A percentile compares a stretch with the other conserved stretches of the same genome.
These are phyloP conservation scores for Astrothelium macrocarpum DNA, from an alignment of 495 filamentous ascomycete genomes.

Conservation along the genomic window DNA sequence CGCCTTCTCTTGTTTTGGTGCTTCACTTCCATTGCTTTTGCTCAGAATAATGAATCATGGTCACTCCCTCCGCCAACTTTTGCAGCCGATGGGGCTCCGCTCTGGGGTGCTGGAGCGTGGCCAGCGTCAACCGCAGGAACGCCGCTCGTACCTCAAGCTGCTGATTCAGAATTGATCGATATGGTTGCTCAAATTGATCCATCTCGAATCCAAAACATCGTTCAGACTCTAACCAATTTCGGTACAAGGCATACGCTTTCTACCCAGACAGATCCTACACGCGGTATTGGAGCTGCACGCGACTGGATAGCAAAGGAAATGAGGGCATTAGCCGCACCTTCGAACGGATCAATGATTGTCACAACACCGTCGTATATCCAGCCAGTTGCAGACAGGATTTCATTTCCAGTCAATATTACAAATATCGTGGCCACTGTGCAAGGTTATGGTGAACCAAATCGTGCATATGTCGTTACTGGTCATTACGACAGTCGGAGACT, in stretches of 20 bases:
- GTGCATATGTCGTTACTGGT: constrained; percentile 42
- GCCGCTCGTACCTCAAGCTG: constrained; percentile 36
- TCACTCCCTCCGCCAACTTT: not conserved
- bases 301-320: constrained; percentile 44
- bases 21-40: not conserved
- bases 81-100: not conserved
- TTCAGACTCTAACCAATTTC: constrained; percentile 41
- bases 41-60: not conserved
- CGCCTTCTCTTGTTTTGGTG: not conserved
- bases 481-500: constrained; percentile 44
- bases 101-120: constrained; percentile 22
- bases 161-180: constrained; percentile 35
- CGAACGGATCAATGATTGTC: constrained; percentile 37
- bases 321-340: constrained; percentile 27
- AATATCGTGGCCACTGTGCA: constrained; percentile 43
- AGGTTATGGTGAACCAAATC: constrained; percentile 38
- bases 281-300: constrained; percentile 46
- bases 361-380: constrained; percentile 39
- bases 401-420: constrained; percentile 38
- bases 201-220: constrained; percentile 35
- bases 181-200: constrained; percentile 37
- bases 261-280: constrained; percentile 35
- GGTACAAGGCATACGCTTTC: constrained; percentile 46
- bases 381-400: constrained; percentile 33
- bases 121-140: constrained; percentile 28